Evolutionary conservation across 192 early-diverging fungal genomes (phyloP).

Genomic region (Coemansia sp.): DNA sequence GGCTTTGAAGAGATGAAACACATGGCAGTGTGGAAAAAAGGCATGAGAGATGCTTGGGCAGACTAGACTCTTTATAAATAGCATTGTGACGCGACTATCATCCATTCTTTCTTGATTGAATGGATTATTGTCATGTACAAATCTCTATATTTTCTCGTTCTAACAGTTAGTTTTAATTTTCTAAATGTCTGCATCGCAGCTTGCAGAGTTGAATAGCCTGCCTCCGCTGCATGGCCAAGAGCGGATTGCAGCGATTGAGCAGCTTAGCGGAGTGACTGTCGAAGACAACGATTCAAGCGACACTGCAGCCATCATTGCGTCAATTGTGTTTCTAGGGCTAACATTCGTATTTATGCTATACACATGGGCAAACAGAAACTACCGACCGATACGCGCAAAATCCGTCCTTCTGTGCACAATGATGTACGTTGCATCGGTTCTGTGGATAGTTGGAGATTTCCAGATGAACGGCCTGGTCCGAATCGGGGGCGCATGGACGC

Average conservation of each 20-base stretch:
- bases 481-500: conserved; percentile 12
- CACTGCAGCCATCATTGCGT: conserved; percentile 3
- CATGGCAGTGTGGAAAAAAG: no score
- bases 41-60: no score
- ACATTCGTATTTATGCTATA: conserved; percentile 23
- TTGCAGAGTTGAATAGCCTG: conserved; percentile 11
- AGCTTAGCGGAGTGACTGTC: conserved; percentile 5
- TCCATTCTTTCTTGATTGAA: no score
- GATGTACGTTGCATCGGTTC: conserved; percentile 23
- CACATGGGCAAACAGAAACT: conserved; percentile 25
- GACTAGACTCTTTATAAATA: no score
- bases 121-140: no score
- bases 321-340: neutral
- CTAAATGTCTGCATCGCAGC: conserved; percentile 5
- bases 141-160: no score
- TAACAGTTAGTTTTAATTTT: no score
- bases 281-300: conserved; percentile 19
- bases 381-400: conserved; percentile 31
- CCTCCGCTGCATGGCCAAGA: conserved; percentile 25
- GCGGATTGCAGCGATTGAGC: conserved; percentile 12
- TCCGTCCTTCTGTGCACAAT: conserved; percentile 26
- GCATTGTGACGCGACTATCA: no score
- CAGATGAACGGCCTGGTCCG: conserved; percentile 25
- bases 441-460: conserved; percentile 23
- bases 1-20: no score